Conservation (phyloP, 805 yeast species). For the Candida maltosa region DNA sequence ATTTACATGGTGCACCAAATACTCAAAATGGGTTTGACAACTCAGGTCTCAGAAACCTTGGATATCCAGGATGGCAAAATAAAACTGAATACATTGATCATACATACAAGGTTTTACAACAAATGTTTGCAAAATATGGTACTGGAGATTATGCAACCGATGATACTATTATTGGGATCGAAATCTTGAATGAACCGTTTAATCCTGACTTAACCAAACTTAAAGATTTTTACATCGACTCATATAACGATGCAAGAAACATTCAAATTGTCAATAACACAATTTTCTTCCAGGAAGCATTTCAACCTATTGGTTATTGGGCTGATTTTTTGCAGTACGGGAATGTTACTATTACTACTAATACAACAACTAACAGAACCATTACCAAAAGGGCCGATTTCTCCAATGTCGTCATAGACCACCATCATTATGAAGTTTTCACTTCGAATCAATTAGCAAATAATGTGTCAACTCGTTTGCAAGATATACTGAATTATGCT, state of each 20-base stretch:
- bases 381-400: conserved; percentile 15
- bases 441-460: conserved; percentile 20
- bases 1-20: conserved; percentile 80
- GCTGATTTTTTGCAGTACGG: conserved; percentile 33
- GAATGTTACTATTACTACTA: conserved; percentile 9
- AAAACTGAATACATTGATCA: conserved; percentile 22
- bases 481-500: conserved; percentile 28
- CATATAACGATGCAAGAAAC: conserved; percentile 30
- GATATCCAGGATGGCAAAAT: conserved; percentile 35
- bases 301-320: conserved; percentile 55
- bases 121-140: conserved; percentile 35
- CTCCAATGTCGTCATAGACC: conserved; percentile 38
- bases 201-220: conserved; percentile 22
- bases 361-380: conserved; percentile 3
- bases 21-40: conserved; percentile 87
- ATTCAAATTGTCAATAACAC: conserved; percentile 32
- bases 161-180: conserved; percentile 38
- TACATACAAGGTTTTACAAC: conserved; percentile 29
- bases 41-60: conserved; percentile 58
- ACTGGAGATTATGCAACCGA: conserved; percentile 17
- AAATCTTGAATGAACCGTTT: conserved; percentile 40
- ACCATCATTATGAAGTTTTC: conserved; percentile 40
- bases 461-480: conserved; percentile 28
- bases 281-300: conserved; percentile 66
- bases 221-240: conserved; percentile 23